Percentiles rank a stretch among this genome's conserved stretches.
Conservation (phyloP, 1,284 basidiomycete species). For the Microstroma glucosiphilum region DNA sequence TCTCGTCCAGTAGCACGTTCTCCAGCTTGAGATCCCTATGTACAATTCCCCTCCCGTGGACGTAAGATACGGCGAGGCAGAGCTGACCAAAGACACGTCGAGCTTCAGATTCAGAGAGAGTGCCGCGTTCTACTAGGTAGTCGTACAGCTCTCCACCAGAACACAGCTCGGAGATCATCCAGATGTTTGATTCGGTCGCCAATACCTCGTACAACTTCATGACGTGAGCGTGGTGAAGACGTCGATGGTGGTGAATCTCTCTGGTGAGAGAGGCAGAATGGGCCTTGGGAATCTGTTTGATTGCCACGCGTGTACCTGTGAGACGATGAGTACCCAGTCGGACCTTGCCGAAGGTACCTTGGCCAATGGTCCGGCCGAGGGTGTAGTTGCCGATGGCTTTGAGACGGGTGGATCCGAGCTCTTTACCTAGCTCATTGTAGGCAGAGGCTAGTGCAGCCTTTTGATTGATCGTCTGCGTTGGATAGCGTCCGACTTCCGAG, state of each 20-base stretch:
- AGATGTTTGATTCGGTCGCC: conserved; percentile 87
- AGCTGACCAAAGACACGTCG: conserved; percentile 52
- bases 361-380: conserved; percentile 86
- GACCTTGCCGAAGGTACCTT: conserved; percentile 87
- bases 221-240: conserved; percentile 88
- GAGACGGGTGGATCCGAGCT: conserved; percentile 79
- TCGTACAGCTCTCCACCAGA: conserved; percentile 66
- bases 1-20: conserved; percentile 54
- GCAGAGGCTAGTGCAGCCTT: conserved; percentile 65
- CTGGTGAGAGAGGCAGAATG: conserved; percentile 69
- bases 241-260: conserved; percentile 96
- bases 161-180: conserved; percentile 95
- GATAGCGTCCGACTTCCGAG: conserved; percentile 51
- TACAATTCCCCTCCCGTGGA: conserved; percentile 52
- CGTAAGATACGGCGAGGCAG: conserved; percentile 52
- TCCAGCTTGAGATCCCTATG: conserved; percentile 58
- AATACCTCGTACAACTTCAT: conserved; percentile 96
- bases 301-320: conserved; percentile 63
- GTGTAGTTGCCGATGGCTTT: conserved; percentile 93
- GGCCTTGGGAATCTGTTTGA: conserved; percentile 95
- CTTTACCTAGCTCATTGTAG: conserved; percentile 92
- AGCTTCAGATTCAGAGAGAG: conserved; percentile 47
- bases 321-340: conserved; percentile 85
- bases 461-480: conserved; percentile 42
- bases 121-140: conserved; percentile 52